Percentiles rank a stretch among this genome's conserved stretches.
phyloP scores from a whole-genome alignment of 2,329 filamentous ascomycete genomes.

The Arthrobotrys conoides region DNA sequence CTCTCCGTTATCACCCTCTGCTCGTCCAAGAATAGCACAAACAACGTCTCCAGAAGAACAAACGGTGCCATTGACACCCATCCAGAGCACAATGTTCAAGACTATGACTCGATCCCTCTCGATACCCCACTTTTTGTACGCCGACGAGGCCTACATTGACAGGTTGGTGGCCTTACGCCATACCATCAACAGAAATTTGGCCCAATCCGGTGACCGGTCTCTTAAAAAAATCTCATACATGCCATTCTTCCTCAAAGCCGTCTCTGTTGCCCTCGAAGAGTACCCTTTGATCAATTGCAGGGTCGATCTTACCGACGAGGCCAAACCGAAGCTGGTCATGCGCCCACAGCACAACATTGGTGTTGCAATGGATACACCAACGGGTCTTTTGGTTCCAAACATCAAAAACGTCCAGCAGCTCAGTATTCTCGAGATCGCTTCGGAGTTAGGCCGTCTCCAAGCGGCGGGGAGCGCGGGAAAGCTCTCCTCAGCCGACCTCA shows the following conservation, averaged over 20 bases:
- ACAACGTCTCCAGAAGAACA: slow-evolving; percentile 73
- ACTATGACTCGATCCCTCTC: slow-evolving; percentile 91
- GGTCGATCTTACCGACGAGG: slow-evolving; percentile 74
- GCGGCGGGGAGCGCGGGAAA: slow-evolving; percentile 80
- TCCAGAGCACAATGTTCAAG: slow-evolving; percentile 96
- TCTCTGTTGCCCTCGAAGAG: slow-evolving; percentile 84
- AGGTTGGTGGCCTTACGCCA: slow-evolving; percentile 79
- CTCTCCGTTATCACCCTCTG: not conserved
- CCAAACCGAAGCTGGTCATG: slow-evolving; percentile 81
- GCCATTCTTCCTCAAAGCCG: slow-evolving; percentile 95
- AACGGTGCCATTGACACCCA: slow-evolving; percentile 79
- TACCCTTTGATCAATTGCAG: slow-evolving; percentile 91
- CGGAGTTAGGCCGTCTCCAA: slow-evolving; percentile 82
- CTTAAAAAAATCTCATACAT: slow-evolving; percentile 84
- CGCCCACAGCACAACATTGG: slow-evolving; percentile 93
- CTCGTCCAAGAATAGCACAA: slow-evolving; percentile 63
- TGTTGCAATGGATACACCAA: slow-evolving; percentile 92
- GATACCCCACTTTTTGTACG: slow-evolving; percentile 96
- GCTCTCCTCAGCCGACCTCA: slow-evolving; percentile 80
- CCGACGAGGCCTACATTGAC: slow-evolving; percentile 88
- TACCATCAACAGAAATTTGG: slow-evolving; percentile 78
- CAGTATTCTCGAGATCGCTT: slow-evolving; percentile 83
- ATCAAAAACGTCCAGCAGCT: slow-evolving; percentile 84
- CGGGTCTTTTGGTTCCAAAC: slow-evolving; percentile 90
- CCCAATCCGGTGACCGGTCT: slow-evolving; percentile 65